These are phyloP conservation scores for Gnetum montanum DNA, from an alignment of 75 land plant species.

Conservation along the genomic window DNA sequence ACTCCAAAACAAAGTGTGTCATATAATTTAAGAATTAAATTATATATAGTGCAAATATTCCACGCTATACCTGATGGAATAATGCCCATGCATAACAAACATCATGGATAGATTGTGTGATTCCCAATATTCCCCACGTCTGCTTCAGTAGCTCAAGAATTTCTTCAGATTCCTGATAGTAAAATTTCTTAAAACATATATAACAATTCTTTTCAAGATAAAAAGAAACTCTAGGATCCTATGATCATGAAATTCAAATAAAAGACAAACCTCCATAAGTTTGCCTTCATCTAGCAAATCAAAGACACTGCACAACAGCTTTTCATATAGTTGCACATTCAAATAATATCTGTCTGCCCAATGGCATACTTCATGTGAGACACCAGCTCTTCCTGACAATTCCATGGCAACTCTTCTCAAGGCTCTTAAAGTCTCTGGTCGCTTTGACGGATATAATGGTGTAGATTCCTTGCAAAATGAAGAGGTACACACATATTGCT, in stretches of 20 bases:
- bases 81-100: slow-evolving; percentile 21
- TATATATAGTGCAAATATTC: no score
- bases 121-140: slow-evolving; percentile 18
- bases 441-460: slow-evolving; percentile 12
- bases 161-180: slow-evolving; percentile 14
- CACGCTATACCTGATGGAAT: slow-evolving; percentile 20
- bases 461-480: no score
- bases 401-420: slow-evolving; percentile 11
- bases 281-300: slow-evolving; percentile 17
- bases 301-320: slow-evolving; percentile 18
- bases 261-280: slow-evolving; percentile 12
- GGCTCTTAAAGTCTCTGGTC: slow-evolving; percentile 16
- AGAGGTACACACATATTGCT: no score
- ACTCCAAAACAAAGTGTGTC: no score
- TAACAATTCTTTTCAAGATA: not conserved
- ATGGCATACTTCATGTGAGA: slow-evolving; percentile 21
- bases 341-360: slow-evolving; percentile 26
- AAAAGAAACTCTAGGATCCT: not conserved
- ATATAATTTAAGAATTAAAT: no score
- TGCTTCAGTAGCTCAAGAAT: slow-evolving; percentile 21
- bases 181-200: not conserved
- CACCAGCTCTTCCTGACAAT: slow-evolving; percentile 16
- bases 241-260: not conserved
- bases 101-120: slow-evolving; percentile 23
- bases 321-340: slow-evolving; percentile 20